Evolutionary conservation across 345 rosid species (phyloP), one percentile per base, ranked within the genome.

Genomic region (Adansonia digitata): DNA sequence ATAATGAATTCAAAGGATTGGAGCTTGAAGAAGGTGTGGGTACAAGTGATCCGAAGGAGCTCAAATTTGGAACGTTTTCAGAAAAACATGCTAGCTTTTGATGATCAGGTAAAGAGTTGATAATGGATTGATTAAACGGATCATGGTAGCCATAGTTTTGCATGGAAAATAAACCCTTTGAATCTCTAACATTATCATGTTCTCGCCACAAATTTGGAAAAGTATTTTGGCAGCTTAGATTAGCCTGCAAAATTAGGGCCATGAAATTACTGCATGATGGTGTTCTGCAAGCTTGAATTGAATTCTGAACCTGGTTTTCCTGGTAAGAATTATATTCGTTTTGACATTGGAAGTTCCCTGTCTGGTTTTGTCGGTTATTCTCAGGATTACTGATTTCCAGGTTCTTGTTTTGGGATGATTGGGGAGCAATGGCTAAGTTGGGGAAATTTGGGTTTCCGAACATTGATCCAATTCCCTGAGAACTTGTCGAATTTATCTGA

Each of bases 1-100:
- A n/a, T n/a, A n/a, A n/a, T n/a, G n/a, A 85, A 75, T 85, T 84
- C 85, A 91, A 67, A 15, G 88, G 88, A 77, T 85, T 85, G 13
- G 89, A 85, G 71, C 78, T 85, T 0, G 91, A 81, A 14, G 90
- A 81, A 56, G 89, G 83, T n/a, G 90, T 81, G 17, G 90, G 69
- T 40, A 85, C 70, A 69, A 88, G 68, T 5, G 92, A 83, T n/a
- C 35, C 29, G 15, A 31, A 69, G 0, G 29, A 0, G 12, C 24
- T 11, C 73, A 69, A 5, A n/a, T 20, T 31, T 11, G 29, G n/a
- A 4, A 69, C 34, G 17, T 69, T 42, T 49, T 60, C 70, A 9
- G 76, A 56, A 70, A 70, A 69, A 9, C 75, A 52, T 2, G 22
- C 18, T 39, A 27, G 72, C 53, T 77, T 73, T 18, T 69, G 40